phyloP scores from a whole-genome alignment of 208 protist genomes.

The Leptomonas pyrrhocoris region DNA sequence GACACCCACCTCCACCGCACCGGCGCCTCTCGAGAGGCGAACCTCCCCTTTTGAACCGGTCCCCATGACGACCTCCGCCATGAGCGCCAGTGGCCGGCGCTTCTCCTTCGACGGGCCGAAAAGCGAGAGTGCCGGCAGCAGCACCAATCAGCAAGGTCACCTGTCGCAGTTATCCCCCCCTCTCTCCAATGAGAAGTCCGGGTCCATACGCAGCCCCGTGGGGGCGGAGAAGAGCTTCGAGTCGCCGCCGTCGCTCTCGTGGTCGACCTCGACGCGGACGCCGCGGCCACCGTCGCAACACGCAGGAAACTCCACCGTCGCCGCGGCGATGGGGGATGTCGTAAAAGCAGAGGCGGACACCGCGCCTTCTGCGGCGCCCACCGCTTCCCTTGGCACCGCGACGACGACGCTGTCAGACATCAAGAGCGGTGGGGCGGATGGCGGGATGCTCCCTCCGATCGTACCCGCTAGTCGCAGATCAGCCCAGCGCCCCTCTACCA shows the following conservation, averaged over 20 bases:
- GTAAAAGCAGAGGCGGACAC: neutral
- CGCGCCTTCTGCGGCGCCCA: no score
- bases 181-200: no score
- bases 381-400: neutral
- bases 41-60: neutral
- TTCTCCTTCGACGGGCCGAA: slow-evolving; percentile 4
- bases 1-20: neutral
- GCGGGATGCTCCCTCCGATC: neutral
- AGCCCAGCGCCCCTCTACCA: neutral
- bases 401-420: neutral
- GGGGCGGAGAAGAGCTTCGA: neutral
- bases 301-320: neutral
- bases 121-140: neutral
- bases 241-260: neutral
- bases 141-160: no score
- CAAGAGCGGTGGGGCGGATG: neutral
- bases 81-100: neutral
- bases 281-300: slow-evolving; percentile 3
- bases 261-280: neutral
- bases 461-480: neutral
- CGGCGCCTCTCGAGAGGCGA: neutral
- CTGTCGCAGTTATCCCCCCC: neutral
- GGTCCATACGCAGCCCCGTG: neutral
- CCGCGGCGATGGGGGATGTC: neutral
- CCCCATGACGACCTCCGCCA: slow-evolving; percentile 5